phyloP scores from a whole-genome alignment of 208 protist species.

The Leishmania major region DNA sequence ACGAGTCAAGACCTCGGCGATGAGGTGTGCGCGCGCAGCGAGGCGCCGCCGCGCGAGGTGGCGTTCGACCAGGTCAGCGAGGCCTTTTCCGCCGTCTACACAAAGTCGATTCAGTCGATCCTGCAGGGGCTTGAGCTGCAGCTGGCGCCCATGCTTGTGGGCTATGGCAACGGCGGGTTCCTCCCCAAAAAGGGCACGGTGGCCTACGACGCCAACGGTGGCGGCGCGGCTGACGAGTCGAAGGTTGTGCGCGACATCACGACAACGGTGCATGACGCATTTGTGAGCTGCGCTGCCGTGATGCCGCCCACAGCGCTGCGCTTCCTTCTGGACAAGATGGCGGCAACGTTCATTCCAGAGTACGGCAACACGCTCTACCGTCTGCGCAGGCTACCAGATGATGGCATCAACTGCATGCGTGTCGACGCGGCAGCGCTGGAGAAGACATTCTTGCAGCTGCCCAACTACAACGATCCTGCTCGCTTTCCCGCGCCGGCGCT shows the following conservation, averaged over 20 bases:
- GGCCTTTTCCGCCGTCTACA: conserved; percentile 78
- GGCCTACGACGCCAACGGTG: conserved; percentile 15
- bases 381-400: conserved; percentile 53
- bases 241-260: conserved; percentile 64
- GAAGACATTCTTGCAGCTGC: conserved; percentile 78
- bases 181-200: conserved; percentile 19
- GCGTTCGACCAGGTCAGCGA: conserved; percentile 76
- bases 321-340: conserved; percentile 87
- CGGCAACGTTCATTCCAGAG: conserved; percentile 62
- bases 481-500: conserved; percentile 58
- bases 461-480: conserved; percentile 86
- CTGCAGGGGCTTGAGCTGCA: conserved; percentile 61
- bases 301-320: conserved; percentile 63
- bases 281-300: conserved; percentile 68
- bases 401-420: conserved; percentile 68
- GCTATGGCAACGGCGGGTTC: conserved; percentile 75
- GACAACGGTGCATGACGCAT: conserved; percentile 57
- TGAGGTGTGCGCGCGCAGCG: conserved; percentile 74
- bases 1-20: conserved; percentile 77
- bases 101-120: conserved; percentile 61
- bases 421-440: conserved; percentile 81
- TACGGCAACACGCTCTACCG: conserved; percentile 79
- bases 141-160: conserved; percentile 56
- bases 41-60: conserved; percentile 67
- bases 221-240: conserved; percentile 55